Evolutionary conservation across 1,284 basidiomycete species (phyloP), one percentile per base, ranked within the genome.

Genomic region (Ustilago crameri): DNA sequence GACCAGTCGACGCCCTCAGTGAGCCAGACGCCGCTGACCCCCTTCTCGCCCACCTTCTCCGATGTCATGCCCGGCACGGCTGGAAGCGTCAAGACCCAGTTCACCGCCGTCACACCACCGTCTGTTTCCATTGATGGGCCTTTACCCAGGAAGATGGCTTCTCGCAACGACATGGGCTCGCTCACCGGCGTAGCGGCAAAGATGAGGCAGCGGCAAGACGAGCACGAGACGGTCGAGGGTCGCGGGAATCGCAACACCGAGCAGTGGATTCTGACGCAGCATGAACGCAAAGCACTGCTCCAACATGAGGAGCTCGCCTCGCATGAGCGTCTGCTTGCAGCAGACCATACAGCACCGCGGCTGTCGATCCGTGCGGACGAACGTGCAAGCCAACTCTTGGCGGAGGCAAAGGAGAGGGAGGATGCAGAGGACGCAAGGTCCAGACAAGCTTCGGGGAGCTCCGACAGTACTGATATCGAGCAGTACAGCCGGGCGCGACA

Each of bases 21-120:
- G 20, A 62, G 54, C 38, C 47, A 59, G 30, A 58, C 74, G 32
- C 76, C 76, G 1, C 37, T 64, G 23, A 78, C 76, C 2, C 75
- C 72, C 15, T 75, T 69, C 59, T 69, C 75, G n/a, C 63, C 76
- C 2, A 24, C 66, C 26, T 78, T 78, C 37, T 63, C 67, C 5
- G 76, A 78, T 37, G 30, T 43, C 41, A 67, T 72, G 48, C 55
- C 61, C 9, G 63, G 46, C 30, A 58, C 50, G 15, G 49, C 70
- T 15, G 32, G 57, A 5, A 54, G 50, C 42, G 35, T 40, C 50
- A 66, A 64, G 52, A 57, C 63, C 18, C 64, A 52, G 8, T 51
- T 57, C 18, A 45, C 49, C 3, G 37, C 47, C 3, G 18, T 46
- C 15, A 57, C 51, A 12, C 38, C 42, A 9, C 48, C 55, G 3